Evolutionary conservation across 345 rosid genomes (phyloP).

Genomic region (Brassica juncea): DNA sequence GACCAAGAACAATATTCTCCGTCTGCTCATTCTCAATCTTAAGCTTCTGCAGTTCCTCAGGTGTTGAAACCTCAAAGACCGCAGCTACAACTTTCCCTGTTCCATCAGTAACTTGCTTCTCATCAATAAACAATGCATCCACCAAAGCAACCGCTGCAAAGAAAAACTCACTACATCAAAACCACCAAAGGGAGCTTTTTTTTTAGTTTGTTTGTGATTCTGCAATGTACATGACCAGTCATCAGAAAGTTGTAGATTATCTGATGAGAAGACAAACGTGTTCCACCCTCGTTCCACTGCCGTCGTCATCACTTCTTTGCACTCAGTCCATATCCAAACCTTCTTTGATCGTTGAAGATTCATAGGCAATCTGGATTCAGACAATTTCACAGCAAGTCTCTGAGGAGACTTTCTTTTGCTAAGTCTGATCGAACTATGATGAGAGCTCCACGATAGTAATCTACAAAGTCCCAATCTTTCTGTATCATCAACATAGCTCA

Average conservation of each 20-base stretch:
- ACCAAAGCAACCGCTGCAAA: slow-evolving; percentile 67
- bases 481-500: slow-evolving; percentile 15
- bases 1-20: slow-evolving; percentile 58
- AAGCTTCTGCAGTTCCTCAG: slow-evolving; percentile 59
- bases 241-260: slow-evolving; percentile 51
- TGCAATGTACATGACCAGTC: slow-evolving; percentile 73
- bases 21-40: slow-evolving; percentile 49
- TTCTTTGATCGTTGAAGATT: slow-evolving; percentile 50
- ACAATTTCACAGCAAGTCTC: slow-evolving; percentile 26
- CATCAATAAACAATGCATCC: slow-evolving; percentile 57
- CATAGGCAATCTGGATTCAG: slow-evolving; percentile 32
- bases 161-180: not conserved
- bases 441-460: slow-evolving; percentile 22
- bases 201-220: not conserved
- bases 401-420: not conserved
- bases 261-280: slow-evolving; percentile 63
- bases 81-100: slow-evolving; percentile 53
- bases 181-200: too few species aligned
- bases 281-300: slow-evolving; percentile 94
- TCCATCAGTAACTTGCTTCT: slow-evolving; percentile 48
- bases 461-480: slow-evolving; percentile 21
- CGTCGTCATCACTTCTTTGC: slow-evolving; percentile 71
- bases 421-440: slow-evolving; percentile 1
- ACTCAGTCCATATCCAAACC: slow-evolving; percentile 84
- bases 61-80: slow-evolving; percentile 57